These are phyloP conservation scores for Zalerion maritima DNA, from an alignment of 495 filamentous ascomycete genomes.

Conservation along the genomic window DNA sequence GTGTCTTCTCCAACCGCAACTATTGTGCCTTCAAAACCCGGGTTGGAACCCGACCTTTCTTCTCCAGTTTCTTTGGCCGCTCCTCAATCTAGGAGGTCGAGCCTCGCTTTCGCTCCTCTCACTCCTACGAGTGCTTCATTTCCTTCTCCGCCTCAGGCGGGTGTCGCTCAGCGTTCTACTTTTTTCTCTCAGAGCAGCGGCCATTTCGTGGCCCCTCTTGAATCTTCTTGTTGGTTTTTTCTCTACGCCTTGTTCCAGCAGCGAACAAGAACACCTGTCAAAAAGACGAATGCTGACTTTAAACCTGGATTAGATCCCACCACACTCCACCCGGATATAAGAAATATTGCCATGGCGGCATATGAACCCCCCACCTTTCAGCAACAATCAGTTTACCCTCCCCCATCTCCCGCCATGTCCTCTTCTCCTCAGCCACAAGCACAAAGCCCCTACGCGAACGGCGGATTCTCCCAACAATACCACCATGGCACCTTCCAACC, in stretches of 20 bases:
- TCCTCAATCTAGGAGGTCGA: conserved; percentile 14
- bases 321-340: conserved; percentile 33
- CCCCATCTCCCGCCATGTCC: conserved; percentile 30
- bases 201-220: conserved; percentile 44
- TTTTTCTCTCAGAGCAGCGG: conserved; percentile 44
- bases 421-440: conserved; percentile 27
- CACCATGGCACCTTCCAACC: conserved; percentile 13
- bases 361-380: conserved; percentile 25
- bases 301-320: conserved; percentile 25
- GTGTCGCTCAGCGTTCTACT: conserved; percentile 15
- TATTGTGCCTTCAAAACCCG: conserved; percentile 17
- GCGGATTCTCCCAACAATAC: conserved; percentile 22
- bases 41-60: conserved; percentile 3
- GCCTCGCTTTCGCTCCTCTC: conserved; percentile 35
- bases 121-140: conserved; percentile 32
- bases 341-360: conserved; percentile 28
- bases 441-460: conserved; percentile 30
- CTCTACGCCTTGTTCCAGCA: conserved; percentile 12
- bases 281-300: conserved; percentile 17
- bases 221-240: conserved; percentile 50
- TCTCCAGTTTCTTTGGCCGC: conserved; percentile 9
- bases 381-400: conserved; percentile 24
- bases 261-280: conserved; percentile 1
- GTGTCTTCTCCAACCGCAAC: conserved; percentile 7
- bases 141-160: conserved; percentile 21